Base-by-base conservation (phyloP, 1,284 basidiomycete species). In the Trametes pubescens region DNA sequence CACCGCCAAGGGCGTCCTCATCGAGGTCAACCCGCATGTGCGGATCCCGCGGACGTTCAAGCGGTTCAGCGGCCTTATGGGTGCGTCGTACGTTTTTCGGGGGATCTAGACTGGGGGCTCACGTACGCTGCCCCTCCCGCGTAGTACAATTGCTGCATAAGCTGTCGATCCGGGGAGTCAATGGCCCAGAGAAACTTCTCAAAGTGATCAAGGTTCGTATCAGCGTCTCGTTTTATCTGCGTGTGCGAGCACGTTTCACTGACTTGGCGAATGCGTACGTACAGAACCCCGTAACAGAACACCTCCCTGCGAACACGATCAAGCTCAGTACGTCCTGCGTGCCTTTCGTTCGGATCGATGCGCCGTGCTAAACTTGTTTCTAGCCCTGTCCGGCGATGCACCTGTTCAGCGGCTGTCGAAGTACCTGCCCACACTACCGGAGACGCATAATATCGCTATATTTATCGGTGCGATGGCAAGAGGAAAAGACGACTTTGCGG, bases 11-110 rank as follows among this genome's bases (percentile, higher is more conserved):
- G 96, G 96, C 52, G 95, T 98, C 21, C 86, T 99, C 54, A 99
- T 99, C 77, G 98, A 99, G 80, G 95, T 99, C 70, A 99, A 99
- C 78, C 97, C 97, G 7, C 93, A 94, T 78, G 96, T 99, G 32
- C 88, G 97, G 66, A 99, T 99, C 73, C 97, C 97, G 11, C 85
- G 97, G 67, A 99, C 97, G 8, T 99, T 99, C 80, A 99, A 99
- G 82, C 90, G 97, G 8, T 99, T 99, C 81, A 95, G 94, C 64
- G 97, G 97, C 43, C 82, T 99, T 65, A 99, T 99, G 98, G 95
- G 95, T 96, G 74, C 71, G 93, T 77, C 48, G 16, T 53, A 14
- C 29, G 43, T 29, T 48, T 54, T 51, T 60, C 56, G 40, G 37
- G 16, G 21, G 59, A 18, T 37, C 40, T 16, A 34, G 49, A 55